Base-by-base conservation (phyloP, 1,139 yeast genomes). In the Pichia sp. region DNA sequence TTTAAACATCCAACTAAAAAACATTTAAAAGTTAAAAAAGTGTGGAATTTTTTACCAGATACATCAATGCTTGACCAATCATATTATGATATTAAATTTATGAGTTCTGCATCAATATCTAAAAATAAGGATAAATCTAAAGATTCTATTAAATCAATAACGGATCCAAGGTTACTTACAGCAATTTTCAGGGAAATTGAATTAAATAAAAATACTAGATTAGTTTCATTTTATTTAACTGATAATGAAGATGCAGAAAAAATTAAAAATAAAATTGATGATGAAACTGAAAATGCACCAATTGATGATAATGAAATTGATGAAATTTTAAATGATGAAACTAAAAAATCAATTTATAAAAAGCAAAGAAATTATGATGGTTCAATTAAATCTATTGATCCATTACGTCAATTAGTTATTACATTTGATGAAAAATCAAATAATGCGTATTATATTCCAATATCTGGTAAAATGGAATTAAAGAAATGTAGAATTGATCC, bases 41-140 rank as follows among this genome's bases (percentile, higher is more conserved):
- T 90, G 1, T 86, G 89, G 87, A 82, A 85, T 32, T 68, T 92
- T 31, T 68, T 90, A 51, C 98, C 98, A 4, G 97, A 92, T 63
- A 80, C 95, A 20, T 81, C 94, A 23, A 78, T 85, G 74, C 73
- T 87, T 76, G 97, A 92, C 64, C 78, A 86, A 55, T 77, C 74
- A 48, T 87, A 77, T 60, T 69, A 82, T 57, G 73, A 83, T 27
- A 74, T 92, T 44, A 86, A 84, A 59, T 79, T 90, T 63, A 70
- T 78, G 11, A 95, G 96, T 9, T 81, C 92, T 25, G 96, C 97
- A 0, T 80, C 86, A 39, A 60, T 76, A 40, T 58, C 66, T 46
- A 64, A 76, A 51, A 67, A 68, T 36, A 62, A 69, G 47, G 66
- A 70, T 45, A 63, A 69, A 20, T 62, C 56, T 20, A 71, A 61